A percentile compares a stretch with the other conserved stretches of the same genome.
phyloP scores from a whole-genome alignment of 1,139 yeast genomes.

The Nakaseomyces glabratus region DNA sequence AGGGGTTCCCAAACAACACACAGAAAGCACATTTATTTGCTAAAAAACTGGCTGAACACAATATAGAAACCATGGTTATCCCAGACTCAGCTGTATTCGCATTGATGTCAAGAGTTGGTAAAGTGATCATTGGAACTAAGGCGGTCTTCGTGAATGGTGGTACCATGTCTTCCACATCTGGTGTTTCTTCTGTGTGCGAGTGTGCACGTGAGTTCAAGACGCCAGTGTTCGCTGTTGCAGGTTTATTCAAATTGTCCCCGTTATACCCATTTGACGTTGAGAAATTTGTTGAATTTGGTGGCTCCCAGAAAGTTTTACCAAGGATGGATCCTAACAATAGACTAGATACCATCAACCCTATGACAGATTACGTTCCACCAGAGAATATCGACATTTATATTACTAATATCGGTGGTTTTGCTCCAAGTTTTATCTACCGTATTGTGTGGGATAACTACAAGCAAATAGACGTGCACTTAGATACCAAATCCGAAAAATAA shows the following conservation, averaged over 20 bases:
- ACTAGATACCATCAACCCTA: slow-evolving; percentile 84
- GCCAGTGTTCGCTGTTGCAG: slow-evolving; percentile 93
- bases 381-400: slow-evolving; percentile 90
- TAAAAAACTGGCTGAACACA: slow-evolving; percentile 67
- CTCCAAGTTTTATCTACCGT: slow-evolving; percentile 93
- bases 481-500: slow-evolving; percentile 12
- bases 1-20: slow-evolving; percentile 82
- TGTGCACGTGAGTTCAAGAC: slow-evolving; percentile 92
- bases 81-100: slow-evolving; percentile 94
- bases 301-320: slow-evolving; percentile 42
- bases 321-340: slow-evolving; percentile 33
- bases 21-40: slow-evolving; percentile 72
- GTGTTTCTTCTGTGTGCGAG: slow-evolving; percentile 88
- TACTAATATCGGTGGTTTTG: slow-evolving; percentile 91
- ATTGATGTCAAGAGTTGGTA: slow-evolving; percentile 94
- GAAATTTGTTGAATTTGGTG: slow-evolving; percentile 85
- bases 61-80: slow-evolving; percentile 81
- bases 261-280: slow-evolving; percentile 88
- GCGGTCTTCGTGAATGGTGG: slow-evolving; percentile 97
- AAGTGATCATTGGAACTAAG: slow-evolving; percentile 85
- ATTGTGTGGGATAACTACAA: slow-evolving; percentile 91
- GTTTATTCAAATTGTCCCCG: slow-evolving; percentile 87
- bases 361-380: slow-evolving; percentile 86
- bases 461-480: slow-evolving; percentile 64
- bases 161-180: slow-evolving; percentile 69